Percentiles rank a stretch among this genome's conserved stretches.
Evolutionary conservation across 768 basidiomycete genomes (phyloP).

Genomic region (Rhizopogon vulgaris): DNA sequence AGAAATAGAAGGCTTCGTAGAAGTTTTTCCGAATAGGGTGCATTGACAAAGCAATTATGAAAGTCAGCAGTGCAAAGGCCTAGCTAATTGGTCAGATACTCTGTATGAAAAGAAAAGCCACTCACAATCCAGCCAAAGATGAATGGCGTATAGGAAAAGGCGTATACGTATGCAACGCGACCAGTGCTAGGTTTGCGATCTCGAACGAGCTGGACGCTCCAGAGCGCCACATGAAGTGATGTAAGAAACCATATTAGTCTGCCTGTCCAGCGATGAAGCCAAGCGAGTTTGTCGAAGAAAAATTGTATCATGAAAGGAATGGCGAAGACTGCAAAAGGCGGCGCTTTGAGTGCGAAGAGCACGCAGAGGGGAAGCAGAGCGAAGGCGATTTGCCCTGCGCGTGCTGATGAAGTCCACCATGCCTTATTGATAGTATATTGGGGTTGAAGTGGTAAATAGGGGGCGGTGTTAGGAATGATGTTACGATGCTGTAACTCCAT

Average conservation of each 20-base stretch:
- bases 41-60: conserved; percentile 47
- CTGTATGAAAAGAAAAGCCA: conserved; percentile 8
- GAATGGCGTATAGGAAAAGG: conserved; percentile 57
- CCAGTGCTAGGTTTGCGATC: conserved; percentile 42
- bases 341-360: conserved; percentile 63
- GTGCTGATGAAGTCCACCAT: conserved; percentile 65
- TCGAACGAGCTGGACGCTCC: conserved; percentile 59
- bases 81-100: conserved; percentile 18
- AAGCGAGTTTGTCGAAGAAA: conserved; percentile 70
- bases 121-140: conserved; percentile 55
- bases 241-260: conserved; percentile 63
- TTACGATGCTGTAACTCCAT: conserved; percentile 13
- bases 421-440: conserved; percentile 60
- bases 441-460: conserved; percentile 35
- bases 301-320: conserved; percentile 54
- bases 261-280: conserved; percentile 68
- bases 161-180: conserved; percentile 40
- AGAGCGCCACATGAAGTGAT: conserved; percentile 54
- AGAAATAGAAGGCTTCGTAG: conserved; percentile 62
- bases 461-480: conserved; percentile 22
- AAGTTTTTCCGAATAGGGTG: conserved; percentile 42
- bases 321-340: conserved; percentile 69
- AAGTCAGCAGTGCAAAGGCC: conserved; percentile 52
- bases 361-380: conserved; percentile 66
- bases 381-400: conserved; percentile 67